These are phyloP conservation scores for Epithemia pelagica DNA, from an alignment of 108 stramenopile genomes.

Conservation along the genomic window DNA sequence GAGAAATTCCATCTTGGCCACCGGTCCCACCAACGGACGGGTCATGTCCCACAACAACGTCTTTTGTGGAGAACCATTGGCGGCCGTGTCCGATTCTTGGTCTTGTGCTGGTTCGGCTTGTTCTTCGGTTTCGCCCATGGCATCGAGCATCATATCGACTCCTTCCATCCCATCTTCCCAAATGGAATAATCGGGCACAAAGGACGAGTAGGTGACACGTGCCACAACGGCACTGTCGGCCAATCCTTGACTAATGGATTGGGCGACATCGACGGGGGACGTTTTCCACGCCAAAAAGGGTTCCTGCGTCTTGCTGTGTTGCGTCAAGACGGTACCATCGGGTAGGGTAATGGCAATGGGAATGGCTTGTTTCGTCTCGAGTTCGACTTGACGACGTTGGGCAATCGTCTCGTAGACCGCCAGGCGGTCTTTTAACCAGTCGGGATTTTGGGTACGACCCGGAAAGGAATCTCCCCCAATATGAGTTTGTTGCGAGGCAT, in stretches of 20 bases:
- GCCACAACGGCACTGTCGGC: conserved; percentile 83
- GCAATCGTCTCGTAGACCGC: conserved; percentile 56
- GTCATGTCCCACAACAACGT: conserved; percentile 94
- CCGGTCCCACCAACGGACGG: conserved; percentile 87
- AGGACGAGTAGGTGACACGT: conserved; percentile 76
- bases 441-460: conserved; percentile 48
- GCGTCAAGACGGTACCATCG: conserved; percentile 75
- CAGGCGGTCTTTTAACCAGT: conserved; percentile 57
- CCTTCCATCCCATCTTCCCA: conserved; percentile 82
- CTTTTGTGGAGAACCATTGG: conserved; percentile 15
- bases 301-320: conserved; percentile 37
- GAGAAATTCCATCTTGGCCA: conserved; percentile 80
- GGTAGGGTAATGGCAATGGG: conserved; percentile 92
- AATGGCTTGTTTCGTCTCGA: conserved; percentile 55
- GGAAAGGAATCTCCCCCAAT: conserved; percentile 81
- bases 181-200: conserved; percentile 64
- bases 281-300: conserved; percentile 46
- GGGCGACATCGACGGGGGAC: conserved; percentile 92
- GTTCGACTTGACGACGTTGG: conserved; percentile 48
- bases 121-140: conserved; percentile 78
- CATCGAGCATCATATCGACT: conserved; percentile 56
- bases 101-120: conserved; percentile 5
- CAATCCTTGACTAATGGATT: conserved; percentile 81
- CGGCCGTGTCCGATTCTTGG: conserved; percentile 44
- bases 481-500: conserved; percentile 26